These are phyloP conservation scores for Microsporum canis DNA, from an alignment of 2,329 filamentous ascomycete genomes.

Conservation along the genomic window DNA sequence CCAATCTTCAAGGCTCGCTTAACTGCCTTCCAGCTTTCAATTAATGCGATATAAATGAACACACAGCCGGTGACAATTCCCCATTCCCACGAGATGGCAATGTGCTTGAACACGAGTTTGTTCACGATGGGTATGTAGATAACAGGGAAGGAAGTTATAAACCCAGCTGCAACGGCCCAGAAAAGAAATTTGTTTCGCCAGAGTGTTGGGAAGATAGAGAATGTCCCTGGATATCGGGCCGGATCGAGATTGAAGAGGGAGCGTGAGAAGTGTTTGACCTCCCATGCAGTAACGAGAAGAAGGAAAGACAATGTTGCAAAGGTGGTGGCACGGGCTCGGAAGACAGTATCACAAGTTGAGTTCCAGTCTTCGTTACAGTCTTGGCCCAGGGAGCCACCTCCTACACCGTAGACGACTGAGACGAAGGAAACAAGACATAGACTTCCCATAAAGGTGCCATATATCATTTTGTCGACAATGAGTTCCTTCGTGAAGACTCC, in stretches of 20 bases:
- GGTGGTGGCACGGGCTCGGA: slow-evolving; percentile 60
- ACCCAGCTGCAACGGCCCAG: slow-evolving; percentile 50
- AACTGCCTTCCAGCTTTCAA: slow-evolving; percentile 54
- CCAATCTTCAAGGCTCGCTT: slow-evolving; percentile 41
- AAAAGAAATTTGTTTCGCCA: slow-evolving; percentile 63
- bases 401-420: slow-evolving; percentile 29
- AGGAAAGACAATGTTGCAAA: slow-evolving; percentile 67
- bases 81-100: slow-evolving; percentile 58
- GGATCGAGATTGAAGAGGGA: slow-evolving; percentile 57
- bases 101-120: slow-evolving; percentile 52
- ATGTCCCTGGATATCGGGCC: slow-evolving; percentile 45
- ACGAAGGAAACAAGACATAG: slow-evolving; percentile 33
- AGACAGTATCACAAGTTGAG: slow-evolving; percentile 42
- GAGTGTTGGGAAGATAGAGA: slow-evolving; percentile 53
- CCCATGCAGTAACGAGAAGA: slow-evolving; percentile 65
- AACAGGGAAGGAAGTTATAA: slow-evolving; percentile 45
- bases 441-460: slow-evolving; percentile 37
- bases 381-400: slow-evolving; percentile 38
- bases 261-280: slow-evolving; percentile 62
- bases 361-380: slow-evolving; percentile 45
- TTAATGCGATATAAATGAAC: slow-evolving; percentile 48
- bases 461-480: slow-evolving; percentile 33
- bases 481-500: slow-evolving; percentile 34
- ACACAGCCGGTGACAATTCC: slow-evolving; percentile 51
- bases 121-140: slow-evolving; percentile 59